Evolutionary conservation across 2,329 filamentous ascomycete genomes (phyloP).

Genomic region (Didymella pomorum): DNA sequence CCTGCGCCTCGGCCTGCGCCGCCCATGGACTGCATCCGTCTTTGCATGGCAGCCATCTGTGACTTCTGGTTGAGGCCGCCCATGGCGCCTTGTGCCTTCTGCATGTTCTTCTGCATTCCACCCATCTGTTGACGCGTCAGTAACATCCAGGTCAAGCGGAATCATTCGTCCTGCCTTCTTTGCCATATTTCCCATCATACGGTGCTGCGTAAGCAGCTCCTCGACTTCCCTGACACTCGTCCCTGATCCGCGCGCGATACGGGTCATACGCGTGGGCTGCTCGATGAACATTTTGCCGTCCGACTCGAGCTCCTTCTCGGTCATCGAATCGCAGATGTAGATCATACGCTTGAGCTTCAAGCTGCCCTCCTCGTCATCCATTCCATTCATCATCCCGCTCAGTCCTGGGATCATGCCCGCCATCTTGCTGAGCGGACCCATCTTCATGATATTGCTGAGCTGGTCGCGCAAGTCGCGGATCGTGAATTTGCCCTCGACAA

Average conservation of each 20-base stretch:
- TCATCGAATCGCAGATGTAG: slow-evolving; percentile 99
- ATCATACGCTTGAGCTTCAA: slow-evolving; percentile 97
- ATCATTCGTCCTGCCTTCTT: no score
- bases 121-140: slow-evolving; percentile 66
- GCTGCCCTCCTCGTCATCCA: slow-evolving; percentile 96
- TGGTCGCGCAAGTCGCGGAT: slow-evolving; percentile 94
- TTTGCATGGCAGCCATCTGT: slow-evolving; percentile 97
- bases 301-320: slow-evolving; percentile 90
- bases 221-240: slow-evolving; percentile 93
- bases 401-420: slow-evolving; percentile 98
- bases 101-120: slow-evolving; percentile 92
- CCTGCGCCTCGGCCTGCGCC: slow-evolving; percentile 68
- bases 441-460: slow-evolving; percentile 98
- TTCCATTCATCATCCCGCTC: slow-evolving; percentile 89
- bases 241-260: slow-evolving; percentile 87
- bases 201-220: slow-evolving; percentile 94
- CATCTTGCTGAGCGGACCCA: slow-evolving; percentile 97
- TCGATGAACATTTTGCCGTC: slow-evolving; percentile 95
- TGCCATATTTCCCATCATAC: slow-evolving; percentile 99
- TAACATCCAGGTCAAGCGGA: no score
- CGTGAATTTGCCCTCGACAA: slow-evolving; percentile 95
- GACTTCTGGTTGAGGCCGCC: slow-evolving; percentile 89
- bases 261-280: slow-evolving; percentile 90
- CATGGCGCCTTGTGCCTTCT: slow-evolving; percentile 89
- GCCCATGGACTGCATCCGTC: slow-evolving; percentile 91